Base-by-base conservation (phyloP, 192 early-diverging fungal genomes). In the Martensiomyces pterosporus region DNA sequence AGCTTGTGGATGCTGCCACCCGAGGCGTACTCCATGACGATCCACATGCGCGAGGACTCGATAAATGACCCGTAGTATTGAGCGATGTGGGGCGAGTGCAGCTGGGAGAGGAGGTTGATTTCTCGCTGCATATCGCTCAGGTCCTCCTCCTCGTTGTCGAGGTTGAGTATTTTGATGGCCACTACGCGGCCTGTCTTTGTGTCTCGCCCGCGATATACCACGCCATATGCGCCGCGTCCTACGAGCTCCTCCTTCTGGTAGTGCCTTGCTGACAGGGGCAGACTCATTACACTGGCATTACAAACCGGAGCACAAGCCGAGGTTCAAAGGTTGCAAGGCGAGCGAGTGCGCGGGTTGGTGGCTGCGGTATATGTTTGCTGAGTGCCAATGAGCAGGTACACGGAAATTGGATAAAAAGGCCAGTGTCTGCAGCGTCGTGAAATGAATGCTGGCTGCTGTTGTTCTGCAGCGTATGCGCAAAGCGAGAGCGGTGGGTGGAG, bases 21-120 rank as follows among this genome's bases (percentile, higher is more conserved):
- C 5, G 81, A 91, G 5, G 92, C 93, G 77, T 90, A 95, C 55
- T 98, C 97, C 92, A 99, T 97, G 49, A 98, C 83, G 52, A 99
- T 89, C 93, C 97, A 99, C 34, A 99, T 78, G 49, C 93, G 94
- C 17, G 91, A 92, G 15, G 86, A 90, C 53, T 90, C 82, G 27
- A 97, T 64, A 39, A 89, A 85, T 34, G 87, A 88, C 25, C 91
- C 93, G 75, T 93, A 88, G 63, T 98, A 98, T 39, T 85, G 82
- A 1, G 94, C 97, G 50, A 97, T 95, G 64, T 93, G 85, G 25
- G 87, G 79, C 21, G 93, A 93, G 45, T 79, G 84, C 33, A 90
- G 75, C 53, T 93, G 87, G 16, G 89, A 90, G 7, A 99, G 79
- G 23, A 95, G 75, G 33, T 82, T 81, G 33, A 99, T 95, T 64